Evolutionary conservation across 306 rosid genomes (phyloP).

Genomic region (Medicago ruthenica): DNA sequence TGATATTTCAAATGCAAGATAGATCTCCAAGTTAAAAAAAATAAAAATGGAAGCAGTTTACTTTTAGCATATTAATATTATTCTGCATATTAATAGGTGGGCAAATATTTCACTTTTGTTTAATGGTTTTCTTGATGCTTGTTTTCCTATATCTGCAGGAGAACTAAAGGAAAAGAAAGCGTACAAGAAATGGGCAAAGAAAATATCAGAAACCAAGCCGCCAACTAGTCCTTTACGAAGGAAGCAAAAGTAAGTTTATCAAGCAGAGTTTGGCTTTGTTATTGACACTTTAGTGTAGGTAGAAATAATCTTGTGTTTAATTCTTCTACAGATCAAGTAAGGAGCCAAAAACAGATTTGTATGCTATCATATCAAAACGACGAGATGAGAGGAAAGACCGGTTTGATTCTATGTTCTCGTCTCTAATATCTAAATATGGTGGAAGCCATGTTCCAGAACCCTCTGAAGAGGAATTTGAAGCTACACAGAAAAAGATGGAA

Average conservation of each 20-base stretch:
- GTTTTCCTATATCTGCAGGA: slow-evolving; percentile 47
- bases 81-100: not conserved
- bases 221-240: slow-evolving; percentile 80
- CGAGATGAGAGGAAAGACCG: slow-evolving; percentile 62
- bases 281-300: not conserved
- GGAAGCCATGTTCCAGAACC: slow-evolving; percentile 65
- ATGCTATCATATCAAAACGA: slow-evolving; percentile 72
- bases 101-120: slow-evolving; percentile 36
- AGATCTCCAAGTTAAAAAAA: slow-evolving; percentile 7
- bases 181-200: slow-evolving; percentile 76
- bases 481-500: slow-evolving; percentile 73
- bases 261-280: slow-evolving; percentile 10
- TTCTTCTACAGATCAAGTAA: slow-evolving; percentile 40
- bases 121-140: slow-evolving; percentile 26
- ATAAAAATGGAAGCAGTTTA: slow-evolving; percentile 12
- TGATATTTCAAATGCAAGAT: slow-evolving; percentile 13
- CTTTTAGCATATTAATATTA: not conserved
- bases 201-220: slow-evolving; percentile 78
- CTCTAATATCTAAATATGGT: slow-evolving; percentile 80
- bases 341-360: slow-evolving; percentile 60
- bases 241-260: slow-evolving; percentile 40
- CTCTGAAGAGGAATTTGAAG: slow-evolving; percentile 87
- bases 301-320: slow-evolving; percentile 24
- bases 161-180: slow-evolving; percentile 78
- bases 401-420: slow-evolving; percentile 82